Conservation (phyloP, 2,329 filamentous ascomycete species). For the Clonostachys solani region DNA sequence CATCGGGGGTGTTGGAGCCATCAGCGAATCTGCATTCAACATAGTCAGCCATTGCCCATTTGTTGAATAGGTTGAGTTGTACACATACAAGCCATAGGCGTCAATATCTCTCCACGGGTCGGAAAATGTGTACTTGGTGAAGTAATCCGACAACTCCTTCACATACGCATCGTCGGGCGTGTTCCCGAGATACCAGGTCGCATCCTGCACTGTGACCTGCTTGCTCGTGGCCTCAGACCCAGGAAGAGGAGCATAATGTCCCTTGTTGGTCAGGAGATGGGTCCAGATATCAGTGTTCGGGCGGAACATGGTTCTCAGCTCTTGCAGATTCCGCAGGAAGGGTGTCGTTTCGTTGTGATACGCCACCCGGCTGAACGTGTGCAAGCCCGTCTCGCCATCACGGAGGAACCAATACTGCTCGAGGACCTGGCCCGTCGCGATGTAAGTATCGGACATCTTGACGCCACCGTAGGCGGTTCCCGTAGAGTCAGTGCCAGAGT, state of each 20-base stretch:
- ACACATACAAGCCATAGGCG: slow-evolving; percentile 43
- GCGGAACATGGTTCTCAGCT: slow-evolving; percentile 57
- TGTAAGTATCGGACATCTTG: slow-evolving; percentile 54
- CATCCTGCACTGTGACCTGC: slow-evolving; percentile 54
- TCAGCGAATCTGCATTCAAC: slow-evolving; percentile 21
- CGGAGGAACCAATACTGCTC: slow-evolving; percentile 63
- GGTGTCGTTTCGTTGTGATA: slow-evolving; percentile 55
- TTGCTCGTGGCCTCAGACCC: slow-evolving; percentile 25
- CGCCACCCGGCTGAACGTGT: slow-evolving; percentile 54
- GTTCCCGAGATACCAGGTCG: slow-evolving; percentile 57
- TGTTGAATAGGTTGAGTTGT: background rate
- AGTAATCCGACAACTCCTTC: slow-evolving; percentile 52
- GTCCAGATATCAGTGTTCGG: slow-evolving; percentile 59
- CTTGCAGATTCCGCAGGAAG: slow-evolving; percentile 53
- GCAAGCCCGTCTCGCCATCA: slow-evolving; percentile 58
- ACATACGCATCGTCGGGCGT: slow-evolving; percentile 51
- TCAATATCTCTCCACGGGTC: slow-evolving; percentile 54
- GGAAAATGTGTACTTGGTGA: slow-evolving; percentile 62
- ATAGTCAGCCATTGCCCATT: too few species aligned
- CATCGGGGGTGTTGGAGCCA: slow-evolving; percentile 35
- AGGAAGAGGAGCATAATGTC: slow-evolving; percentile 45
- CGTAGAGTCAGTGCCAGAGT: slow-evolving; percentile 39
- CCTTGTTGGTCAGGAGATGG: slow-evolving; percentile 52
- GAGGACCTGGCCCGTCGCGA: slow-evolving; percentile 51
- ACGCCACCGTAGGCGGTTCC: slow-evolving; percentile 53